Percentiles rank a stretch among this genome's conserved stretches.
Evolutionary conservation across 2,329 filamentous ascomycete genomes (phyloP).

Genomic region (Lachnellula subtilissima): DNA sequence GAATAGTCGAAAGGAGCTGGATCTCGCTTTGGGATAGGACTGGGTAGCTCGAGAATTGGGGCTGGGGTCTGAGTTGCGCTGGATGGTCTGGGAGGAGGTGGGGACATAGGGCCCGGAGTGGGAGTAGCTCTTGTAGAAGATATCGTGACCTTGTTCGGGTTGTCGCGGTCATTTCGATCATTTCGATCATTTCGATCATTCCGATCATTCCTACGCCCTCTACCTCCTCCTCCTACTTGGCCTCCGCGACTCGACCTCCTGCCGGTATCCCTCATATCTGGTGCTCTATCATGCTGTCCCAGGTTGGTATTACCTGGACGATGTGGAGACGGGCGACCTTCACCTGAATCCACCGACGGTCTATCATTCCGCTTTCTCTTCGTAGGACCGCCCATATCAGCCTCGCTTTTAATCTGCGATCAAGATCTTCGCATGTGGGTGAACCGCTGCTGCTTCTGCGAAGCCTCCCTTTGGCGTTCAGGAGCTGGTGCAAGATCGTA

Average conservation of each 20-base stretch:
- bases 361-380: conserved; percentile 35
- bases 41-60: conserved; percentile 22
- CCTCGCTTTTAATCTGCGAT: conserved; percentile 15
- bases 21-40: conserved; percentile 28
- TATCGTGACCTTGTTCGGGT: conserved; percentile 25
- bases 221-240: conserved; percentile 26
- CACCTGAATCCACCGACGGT: conserved; percentile 36
- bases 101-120: conserved; percentile 32
- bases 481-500: not conserved
- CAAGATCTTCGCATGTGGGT: conserved; percentile 27
- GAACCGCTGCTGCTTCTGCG: conserved; percentile 4
- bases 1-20: conserved; percentile 60
- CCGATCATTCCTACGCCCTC: conserved; percentile 26
- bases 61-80: conserved; percentile 28
- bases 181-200: conserved; percentile 26
- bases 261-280: conserved; percentile 42
- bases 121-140: conserved; percentile 26
- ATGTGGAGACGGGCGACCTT: conserved; percentile 56
- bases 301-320: conserved; percentile 52
- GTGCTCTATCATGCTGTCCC: conserved; percentile 54
- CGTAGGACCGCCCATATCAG: conserved; percentile 27
- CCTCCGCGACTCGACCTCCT: conserved; percentile 45
- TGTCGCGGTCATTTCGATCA: conserved; percentile 19
- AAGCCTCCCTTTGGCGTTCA: conserved; percentile 8
- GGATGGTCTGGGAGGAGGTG: conserved; percentile 25